Conservation (phyloP, 352 stramenopile species). For the Phytophthora ohioensis region DNA sequence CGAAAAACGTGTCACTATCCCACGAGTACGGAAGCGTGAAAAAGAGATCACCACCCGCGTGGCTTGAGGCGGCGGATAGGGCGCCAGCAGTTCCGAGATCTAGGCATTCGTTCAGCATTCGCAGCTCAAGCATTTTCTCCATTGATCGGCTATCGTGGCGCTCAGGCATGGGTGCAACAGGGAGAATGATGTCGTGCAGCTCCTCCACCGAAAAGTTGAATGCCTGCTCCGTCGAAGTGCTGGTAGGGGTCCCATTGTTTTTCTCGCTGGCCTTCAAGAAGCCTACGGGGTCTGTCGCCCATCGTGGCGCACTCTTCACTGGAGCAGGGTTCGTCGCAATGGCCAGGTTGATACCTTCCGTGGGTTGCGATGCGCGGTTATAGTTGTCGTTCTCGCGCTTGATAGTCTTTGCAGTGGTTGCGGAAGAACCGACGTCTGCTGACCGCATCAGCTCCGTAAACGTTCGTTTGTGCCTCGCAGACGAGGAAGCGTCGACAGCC, state of each 20-base stretch:
- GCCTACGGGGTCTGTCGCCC: slow-evolving; percentile 32
- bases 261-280: slow-evolving; percentile 32
- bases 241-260: slow-evolving; percentile 32
- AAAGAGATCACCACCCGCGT: slow-evolving; percentile 28
- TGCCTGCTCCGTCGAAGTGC: slow-evolving; percentile 32
- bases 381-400: slow-evolving; percentile 36
- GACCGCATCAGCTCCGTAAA: slow-evolving; percentile 39
- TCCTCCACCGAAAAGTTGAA: slow-evolving; percentile 45
- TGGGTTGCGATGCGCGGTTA: slow-evolving; percentile 5
- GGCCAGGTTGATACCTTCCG: background rate
- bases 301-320: slow-evolving; percentile 22
- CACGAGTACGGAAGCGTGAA: slow-evolving; percentile 32
- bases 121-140: slow-evolving; percentile 45
- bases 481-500: slow-evolving; percentile 11
- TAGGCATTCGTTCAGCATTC: slow-evolving; percentile 47
- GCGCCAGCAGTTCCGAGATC: slow-evolving; percentile 30
- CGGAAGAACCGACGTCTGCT: slow-evolving; percentile 3
- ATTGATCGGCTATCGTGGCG: slow-evolving; percentile 27
- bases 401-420: slow-evolving; percentile 21
- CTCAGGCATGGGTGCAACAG: slow-evolving; percentile 25
- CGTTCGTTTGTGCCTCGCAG: slow-evolving; percentile 27
- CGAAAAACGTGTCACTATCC: slow-evolving; percentile 43
- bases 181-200: slow-evolving; percentile 44
- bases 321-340: slow-evolving; percentile 5
- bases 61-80: slow-evolving; percentile 23